These are phyloP conservation scores for Schwanniomyces etchellsii DNA, from an alignment of 1,139 yeast genomes.

Conservation along the genomic window DNA sequence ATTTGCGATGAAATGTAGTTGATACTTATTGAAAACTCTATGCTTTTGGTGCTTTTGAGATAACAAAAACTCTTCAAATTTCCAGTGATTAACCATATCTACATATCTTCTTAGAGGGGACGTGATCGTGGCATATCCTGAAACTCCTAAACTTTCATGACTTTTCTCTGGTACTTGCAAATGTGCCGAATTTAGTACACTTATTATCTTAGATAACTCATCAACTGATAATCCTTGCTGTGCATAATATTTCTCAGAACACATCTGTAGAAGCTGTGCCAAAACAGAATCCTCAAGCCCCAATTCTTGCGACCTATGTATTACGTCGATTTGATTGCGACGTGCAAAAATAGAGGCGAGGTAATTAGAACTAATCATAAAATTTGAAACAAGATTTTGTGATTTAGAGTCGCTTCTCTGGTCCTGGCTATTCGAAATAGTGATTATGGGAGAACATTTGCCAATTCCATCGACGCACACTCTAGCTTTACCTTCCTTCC, in stretches of 20 bases:
- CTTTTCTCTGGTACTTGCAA: slow-evolving; percentile 27
- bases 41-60: slow-evolving; percentile 6
- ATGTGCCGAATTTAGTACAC: slow-evolving; percentile 26
- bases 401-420: slow-evolving; percentile 30
- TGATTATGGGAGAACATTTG: slow-evolving; percentile 6
- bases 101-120: slow-evolving; percentile 85
- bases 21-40: slow-evolving; percentile 4
- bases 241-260: slow-evolving; percentile 17
- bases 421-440: slow-evolving; percentile 10
- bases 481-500: slow-evolving; percentile 13
- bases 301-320: slow-evolving; percentile 42
- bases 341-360: slow-evolving; percentile 51
- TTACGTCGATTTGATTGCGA: slow-evolving; percentile 46
- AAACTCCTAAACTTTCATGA: slow-evolving; percentile 65
- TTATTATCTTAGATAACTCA: slow-evolving; percentile 15
- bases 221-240: slow-evolving; percentile 12
- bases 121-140: slow-evolving; percentile 68
- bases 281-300: slow-evolving; percentile 18
- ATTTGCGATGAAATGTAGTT: slow-evolving; percentile 15
- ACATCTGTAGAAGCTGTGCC: slow-evolving; percentile 39
- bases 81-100: slow-evolving; percentile 78
- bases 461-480: slow-evolving; percentile 6
- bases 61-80: slow-evolving; percentile 23
- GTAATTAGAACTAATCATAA: slow-evolving; percentile 75
- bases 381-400: slow-evolving; percentile 63